These are phyloP conservation scores for Elasticomyces elasticus DNA, from an alignment of 495 filamentous ascomycete species.

Conservation along the genomic window DNA sequence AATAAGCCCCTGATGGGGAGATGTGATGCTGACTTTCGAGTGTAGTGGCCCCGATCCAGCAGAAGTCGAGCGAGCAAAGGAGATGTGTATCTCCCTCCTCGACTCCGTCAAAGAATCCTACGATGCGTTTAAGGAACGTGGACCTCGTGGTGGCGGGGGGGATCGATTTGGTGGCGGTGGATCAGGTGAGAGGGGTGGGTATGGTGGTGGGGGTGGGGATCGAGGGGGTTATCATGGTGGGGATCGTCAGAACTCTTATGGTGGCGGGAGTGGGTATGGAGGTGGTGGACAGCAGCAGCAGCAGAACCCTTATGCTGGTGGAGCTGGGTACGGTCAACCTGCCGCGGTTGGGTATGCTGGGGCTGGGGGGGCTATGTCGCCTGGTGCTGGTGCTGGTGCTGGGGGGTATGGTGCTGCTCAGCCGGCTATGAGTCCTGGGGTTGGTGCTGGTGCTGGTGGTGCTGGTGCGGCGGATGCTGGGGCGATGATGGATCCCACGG, in stretches of 20 bases:
- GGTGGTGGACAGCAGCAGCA: constrained; percentile 7
- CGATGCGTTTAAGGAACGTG: constrained; percentile 74
- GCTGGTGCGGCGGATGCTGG: too few species aligned
- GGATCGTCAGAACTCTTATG: constrained; percentile 23
- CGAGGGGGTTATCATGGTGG: constrained; percentile 18
- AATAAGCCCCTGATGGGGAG: too few species aligned
- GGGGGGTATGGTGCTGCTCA: constrained; percentile 15
- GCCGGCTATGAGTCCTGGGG: neutral
- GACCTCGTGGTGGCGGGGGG: constrained; percentile 23
- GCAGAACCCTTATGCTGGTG: neutral
- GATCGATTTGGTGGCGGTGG: constrained; percentile 18
- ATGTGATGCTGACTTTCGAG: neutral
- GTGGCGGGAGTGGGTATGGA: constrained; percentile 9
- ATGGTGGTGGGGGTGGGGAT: constrained; percentile 18
- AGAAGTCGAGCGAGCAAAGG: constrained; percentile 78
- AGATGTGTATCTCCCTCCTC: constrained; percentile 78
- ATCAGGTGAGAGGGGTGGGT: constrained; percentile 28
- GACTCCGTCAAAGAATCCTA: constrained; percentile 75
- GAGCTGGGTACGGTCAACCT: neutral
- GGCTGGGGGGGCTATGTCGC: constrained; percentile 12
- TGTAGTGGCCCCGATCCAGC: constrained; percentile 72
- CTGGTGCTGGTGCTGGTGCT: constrained; percentile 29
- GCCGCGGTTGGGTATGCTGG: constrained; percentile 14
- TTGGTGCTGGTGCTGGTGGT: neutral
- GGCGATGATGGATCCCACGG: constrained; percentile 1